Percentiles rank a stretch among this genome's conserved stretches.
Conservation (phyloP, 768 basidiomycete species). For the Russula foetens region DNA sequence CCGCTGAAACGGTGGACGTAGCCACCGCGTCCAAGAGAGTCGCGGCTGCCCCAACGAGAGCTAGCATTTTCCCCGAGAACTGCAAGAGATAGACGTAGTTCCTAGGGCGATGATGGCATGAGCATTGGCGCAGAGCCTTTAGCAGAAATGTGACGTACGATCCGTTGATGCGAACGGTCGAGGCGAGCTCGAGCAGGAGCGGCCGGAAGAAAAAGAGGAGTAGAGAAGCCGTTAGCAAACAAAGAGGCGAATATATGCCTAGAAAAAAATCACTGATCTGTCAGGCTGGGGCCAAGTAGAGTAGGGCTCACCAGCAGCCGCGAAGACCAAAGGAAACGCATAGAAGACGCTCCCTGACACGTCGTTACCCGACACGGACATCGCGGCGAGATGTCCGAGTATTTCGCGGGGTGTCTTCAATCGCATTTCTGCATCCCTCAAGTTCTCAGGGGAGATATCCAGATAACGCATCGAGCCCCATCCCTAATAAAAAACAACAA, state of each 20-base stretch:
- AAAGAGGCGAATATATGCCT: conserved; percentile 20
- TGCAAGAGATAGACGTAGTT: conserved; percentile 12
- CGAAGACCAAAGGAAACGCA: conserved; percentile 17
- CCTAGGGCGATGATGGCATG: background rate
- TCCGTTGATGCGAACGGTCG: conserved; percentile 14
- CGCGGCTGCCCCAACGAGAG: conserved; percentile 17
- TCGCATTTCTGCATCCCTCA: conserved; percentile 7
- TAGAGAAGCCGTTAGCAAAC: conserved; percentile 14
- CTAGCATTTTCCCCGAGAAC: conserved; percentile 13
- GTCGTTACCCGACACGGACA: conserved; percentile 19
- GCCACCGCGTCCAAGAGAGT: conserved; percentile 18
- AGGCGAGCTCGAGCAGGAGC: conserved; percentile 10
- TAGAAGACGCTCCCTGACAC: conserved; percentile 19
- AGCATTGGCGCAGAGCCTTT: background rate
- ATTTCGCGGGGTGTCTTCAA: conserved; percentile 1
- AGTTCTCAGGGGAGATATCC: conserved; percentile 9
- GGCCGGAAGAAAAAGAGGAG: conserved; percentile 19
- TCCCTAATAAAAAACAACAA: conserved; percentile 3
- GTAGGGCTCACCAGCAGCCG: conserved; percentile 6
- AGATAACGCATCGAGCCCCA: conserved; percentile 20
- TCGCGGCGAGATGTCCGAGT: conserved; percentile 13
- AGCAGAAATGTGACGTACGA: conserved; percentile 3
- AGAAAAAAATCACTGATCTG: background rate
- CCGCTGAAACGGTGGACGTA: conserved; percentile 19
- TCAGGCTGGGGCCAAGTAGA: background rate